Conservation (phyloP, 1,284 basidiomycete species). For the Apiotrichum veenhuisii region DNA sequence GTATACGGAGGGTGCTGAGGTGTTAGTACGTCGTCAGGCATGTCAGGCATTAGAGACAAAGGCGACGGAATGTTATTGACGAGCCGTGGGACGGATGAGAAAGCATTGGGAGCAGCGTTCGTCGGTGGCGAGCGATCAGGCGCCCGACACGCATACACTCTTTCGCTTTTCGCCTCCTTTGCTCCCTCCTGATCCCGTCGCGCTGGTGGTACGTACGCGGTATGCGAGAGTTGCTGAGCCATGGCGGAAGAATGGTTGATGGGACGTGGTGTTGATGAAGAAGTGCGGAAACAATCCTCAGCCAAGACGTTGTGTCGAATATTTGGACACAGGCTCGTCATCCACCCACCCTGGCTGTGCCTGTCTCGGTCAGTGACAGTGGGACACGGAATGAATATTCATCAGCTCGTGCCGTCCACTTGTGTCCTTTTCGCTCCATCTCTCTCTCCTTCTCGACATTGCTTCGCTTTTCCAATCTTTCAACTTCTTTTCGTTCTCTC, state of each 20-base stretch:
- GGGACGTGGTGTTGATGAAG: background rate
- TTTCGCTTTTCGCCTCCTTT: background rate
- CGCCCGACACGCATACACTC: no score
- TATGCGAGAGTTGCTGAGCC: background rate
- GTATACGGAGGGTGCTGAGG: constrained; percentile 67
- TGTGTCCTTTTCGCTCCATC: background rate
- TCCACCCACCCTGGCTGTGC: background rate
- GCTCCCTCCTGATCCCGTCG: background rate
- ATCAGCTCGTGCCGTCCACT: no score
- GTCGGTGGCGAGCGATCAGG: background rate
- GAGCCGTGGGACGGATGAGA: background rate
- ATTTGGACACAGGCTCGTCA: background rate
- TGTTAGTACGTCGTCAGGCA: no score
- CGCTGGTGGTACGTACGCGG: background rate
- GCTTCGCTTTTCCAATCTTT: no score
- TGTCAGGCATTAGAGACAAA: no score
- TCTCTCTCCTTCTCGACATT: background rate
- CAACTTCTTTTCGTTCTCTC: background rate
- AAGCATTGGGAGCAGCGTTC: no score
- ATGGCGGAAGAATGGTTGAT: background rate
- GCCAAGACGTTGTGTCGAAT: background rate
- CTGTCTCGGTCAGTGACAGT: no score
- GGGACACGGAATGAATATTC: no score
- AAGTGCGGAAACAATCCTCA: background rate
- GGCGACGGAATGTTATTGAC: no score